Evolutionary conservation across 257 asterid genomes (phyloP), one percentile per base, ranked within the genome.

Genomic region (Verbena officinalis): DNA sequence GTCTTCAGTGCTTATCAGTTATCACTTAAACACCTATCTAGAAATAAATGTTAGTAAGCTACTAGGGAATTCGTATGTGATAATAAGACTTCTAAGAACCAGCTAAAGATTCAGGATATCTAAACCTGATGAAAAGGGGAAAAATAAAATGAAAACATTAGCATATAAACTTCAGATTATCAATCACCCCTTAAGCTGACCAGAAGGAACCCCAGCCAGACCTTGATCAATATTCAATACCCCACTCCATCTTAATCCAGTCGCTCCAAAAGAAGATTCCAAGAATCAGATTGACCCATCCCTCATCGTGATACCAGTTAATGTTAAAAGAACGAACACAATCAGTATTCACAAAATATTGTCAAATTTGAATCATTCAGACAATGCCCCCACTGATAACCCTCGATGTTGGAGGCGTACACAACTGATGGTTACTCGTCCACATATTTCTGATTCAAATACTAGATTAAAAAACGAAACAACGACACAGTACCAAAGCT

Each of bases 381-480:
- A 9, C 34, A 39, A 16, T 13, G 31, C 8, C 57, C 33, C 52
- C 21, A 46, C 40, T 19, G 5, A 49, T 42, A 42, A 36, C 15
- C 48, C 53, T 45, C 61, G 0, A 59, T 53, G 31, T 23, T n/a
- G n/a, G 40, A 8, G 15, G 38, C 50, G 44, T n/a, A 8, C 53
- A 44, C 23, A 23, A 38, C 14, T 33, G 49, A 22, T 5, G 12
- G 5, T 51, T 7, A 17, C 36, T 50, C 57, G 53, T 59, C 52
- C 51, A 50, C 27, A 22, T 7, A 49, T 19, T 52, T 15, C 10
- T 12, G 42, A 55, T 65, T 54, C 49, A 13, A 51, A 21, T 8
- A 36, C 58, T 42, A 34, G 7, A 69, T 42, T 56, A 11, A 62
- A 39, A 57, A 69, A 61, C 51, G 66, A 64, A 69, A 19, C 24